A percentile compares a stretch with the other conserved stretches of the same genome.
Conservation (phyloP, 169 alveolate genomes). For the Cryptosporidium ubiquitum region DNA sequence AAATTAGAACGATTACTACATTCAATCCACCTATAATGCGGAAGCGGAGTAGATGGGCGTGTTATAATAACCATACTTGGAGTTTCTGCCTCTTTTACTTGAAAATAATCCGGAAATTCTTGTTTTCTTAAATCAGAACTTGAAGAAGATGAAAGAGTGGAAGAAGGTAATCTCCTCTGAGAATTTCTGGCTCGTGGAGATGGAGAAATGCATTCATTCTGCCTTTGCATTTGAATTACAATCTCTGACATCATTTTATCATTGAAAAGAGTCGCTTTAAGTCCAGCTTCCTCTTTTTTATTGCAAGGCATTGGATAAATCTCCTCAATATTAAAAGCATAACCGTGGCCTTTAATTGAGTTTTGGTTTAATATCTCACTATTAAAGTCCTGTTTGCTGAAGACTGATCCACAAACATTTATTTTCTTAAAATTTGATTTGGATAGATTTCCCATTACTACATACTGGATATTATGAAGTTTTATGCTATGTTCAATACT, state of each 20-base stretch:
- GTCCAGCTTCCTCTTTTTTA: conserved; percentile 1
- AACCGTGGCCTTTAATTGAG: conserved; percentile 35
- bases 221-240: conserved; percentile 49
- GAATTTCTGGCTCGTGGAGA: conserved; percentile 17
- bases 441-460: conserved; percentile 14
- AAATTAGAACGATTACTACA: conserved; percentile 29
- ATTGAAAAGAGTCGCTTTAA: background rate
- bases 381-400: background rate
- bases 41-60: conserved; percentile 43
- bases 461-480: conserved; percentile 21
- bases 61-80: conserved; percentile 48
- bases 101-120: background rate
- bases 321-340: conserved; percentile 18
- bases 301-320: conserved; percentile 38
- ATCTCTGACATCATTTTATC: conserved; percentile 50
- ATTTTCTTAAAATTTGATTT: background rate
- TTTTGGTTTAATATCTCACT: background rate
- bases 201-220: conserved; percentile 15
- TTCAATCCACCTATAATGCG: conserved; percentile 61
- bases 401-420: background rate
- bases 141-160: background rate
- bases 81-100: background rate
- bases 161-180: background rate
- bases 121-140: background rate
- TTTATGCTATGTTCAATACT: conserved; percentile 11